These are phyloP conservation scores for Botrytis porri DNA, from an alignment of 2,329 filamentous ascomycete species.

Conservation along the genomic window DNA sequence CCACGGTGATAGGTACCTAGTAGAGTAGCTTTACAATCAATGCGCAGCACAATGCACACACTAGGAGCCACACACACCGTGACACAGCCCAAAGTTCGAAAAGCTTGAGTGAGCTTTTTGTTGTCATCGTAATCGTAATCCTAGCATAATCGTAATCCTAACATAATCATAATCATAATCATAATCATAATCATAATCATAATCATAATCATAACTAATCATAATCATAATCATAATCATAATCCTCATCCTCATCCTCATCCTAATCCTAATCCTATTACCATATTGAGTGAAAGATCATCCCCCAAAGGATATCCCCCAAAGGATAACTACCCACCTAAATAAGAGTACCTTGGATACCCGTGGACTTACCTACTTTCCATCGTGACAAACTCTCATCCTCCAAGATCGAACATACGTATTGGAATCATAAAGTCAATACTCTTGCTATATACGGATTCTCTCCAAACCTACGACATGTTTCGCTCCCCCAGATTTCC, in stretches of 20 bases:
- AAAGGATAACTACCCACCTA: background rate
- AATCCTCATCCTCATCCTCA: no score
- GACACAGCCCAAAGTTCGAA: conserved; percentile 1
- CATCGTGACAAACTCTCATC: background rate
- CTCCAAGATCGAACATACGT: background rate
- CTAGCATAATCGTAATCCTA: background rate
- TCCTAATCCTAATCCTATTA: background rate
- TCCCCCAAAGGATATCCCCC: background rate
- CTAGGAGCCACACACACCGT: background rate
- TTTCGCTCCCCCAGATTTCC: background rate
- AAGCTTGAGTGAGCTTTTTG: background rate
- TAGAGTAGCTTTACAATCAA: background rate
- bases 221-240: no score
- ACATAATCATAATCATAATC: no score
- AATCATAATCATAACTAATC: no score
- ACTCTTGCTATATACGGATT: background rate
- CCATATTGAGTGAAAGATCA: background rate
- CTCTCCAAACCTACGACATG: background rate
- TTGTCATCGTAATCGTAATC: background rate
- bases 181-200: no score
- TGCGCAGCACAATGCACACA: background rate
- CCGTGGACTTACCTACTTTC: no score
- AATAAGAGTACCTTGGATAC: background rate
- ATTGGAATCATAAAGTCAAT: background rate
- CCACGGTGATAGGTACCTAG: background rate